These are phyloP conservation scores for Triangularia setosa DNA, from an alignment of 2,329 filamentous ascomycete species.

Conservation along the genomic window DNA sequence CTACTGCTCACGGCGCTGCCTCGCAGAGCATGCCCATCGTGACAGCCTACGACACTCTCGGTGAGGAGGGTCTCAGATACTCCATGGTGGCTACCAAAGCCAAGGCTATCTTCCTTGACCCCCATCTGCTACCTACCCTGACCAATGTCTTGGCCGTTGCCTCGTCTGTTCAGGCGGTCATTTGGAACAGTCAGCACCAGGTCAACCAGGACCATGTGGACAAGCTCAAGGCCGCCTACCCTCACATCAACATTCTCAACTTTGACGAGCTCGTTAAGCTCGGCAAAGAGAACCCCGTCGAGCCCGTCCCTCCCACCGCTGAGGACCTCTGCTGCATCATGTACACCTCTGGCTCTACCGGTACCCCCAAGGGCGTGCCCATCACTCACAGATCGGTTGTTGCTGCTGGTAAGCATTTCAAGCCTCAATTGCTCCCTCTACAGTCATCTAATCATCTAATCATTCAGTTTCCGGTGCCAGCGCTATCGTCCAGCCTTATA, in stretches of 20 bases:
- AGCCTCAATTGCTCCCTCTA: neutral
- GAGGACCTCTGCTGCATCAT: conserved; percentile 74
- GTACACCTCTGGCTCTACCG: conserved; percentile 76
- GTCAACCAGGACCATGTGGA: conserved; percentile 48
- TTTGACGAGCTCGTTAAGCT: conserved; percentile 50
- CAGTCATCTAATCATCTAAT: conserved; percentile 6
- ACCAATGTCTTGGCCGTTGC: conserved; percentile 51
- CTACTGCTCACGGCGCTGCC: conserved; percentile 48
- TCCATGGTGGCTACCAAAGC: conserved; percentile 69
- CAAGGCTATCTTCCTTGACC: conserved; percentile 70
- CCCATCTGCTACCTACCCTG: conserved; percentile 60
- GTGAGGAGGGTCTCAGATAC: conserved; percentile 70
- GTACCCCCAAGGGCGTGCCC: conserved; percentile 76
- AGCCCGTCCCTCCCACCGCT: conserved; percentile 63
- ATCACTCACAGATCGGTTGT: conserved; percentile 72
- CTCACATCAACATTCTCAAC: conserved; percentile 45
- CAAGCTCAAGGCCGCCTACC: conserved; percentile 47
- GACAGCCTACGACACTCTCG: conserved; percentile 78
- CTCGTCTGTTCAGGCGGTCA: conserved; percentile 46
- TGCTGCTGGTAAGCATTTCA: conserved; percentile 58
- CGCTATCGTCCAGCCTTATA: conserved; percentile 69
- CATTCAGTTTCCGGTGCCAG: conserved; percentile 68
- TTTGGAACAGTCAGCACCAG: conserved; percentile 54
- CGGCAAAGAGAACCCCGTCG: conserved; percentile 60
- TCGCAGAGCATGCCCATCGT: conserved; percentile 81